Percentiles rank a stretch among this genome's conserved stretches.
These are phyloP conservation scores for Septoria petroselini DNA, from an alignment of 2,329 filamentous ascomycete species.

Conservation along the genomic window DNA sequence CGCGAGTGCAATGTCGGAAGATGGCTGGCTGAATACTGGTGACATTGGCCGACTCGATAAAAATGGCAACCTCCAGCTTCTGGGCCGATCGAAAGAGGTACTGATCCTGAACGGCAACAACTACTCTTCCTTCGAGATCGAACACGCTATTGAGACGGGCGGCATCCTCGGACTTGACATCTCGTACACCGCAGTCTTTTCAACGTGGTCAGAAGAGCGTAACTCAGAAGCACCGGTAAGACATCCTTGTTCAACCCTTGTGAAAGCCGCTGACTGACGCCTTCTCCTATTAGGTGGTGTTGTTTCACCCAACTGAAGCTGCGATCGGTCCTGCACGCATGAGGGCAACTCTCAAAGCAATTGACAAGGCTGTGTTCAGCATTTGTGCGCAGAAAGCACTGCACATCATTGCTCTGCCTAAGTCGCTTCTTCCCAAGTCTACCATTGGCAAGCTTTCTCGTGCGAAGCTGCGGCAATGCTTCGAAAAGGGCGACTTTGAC, in stretches of 20 bases:
- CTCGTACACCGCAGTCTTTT: slow-evolving; percentile 26
- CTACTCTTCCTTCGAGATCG: slow-evolving; percentile 27
- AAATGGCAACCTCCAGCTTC: slow-evolving; percentile 24
- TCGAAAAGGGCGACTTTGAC: slow-evolving; percentile 19
- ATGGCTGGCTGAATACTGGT: slow-evolving; percentile 40
- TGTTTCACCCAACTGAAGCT: slow-evolving; percentile 27
- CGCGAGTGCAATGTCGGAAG: slow-evolving; percentile 35
- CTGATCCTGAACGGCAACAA: slow-evolving; percentile 30
- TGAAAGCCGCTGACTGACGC: too few species aligned
- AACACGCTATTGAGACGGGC: slow-evolving; percentile 25
- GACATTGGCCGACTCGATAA: slow-evolving; percentile 25
- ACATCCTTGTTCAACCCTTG: too few species aligned
- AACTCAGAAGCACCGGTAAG: slow-evolving; percentile 24
- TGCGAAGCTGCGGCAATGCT: slow-evolving; percentile 22
- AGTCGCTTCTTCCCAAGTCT: slow-evolving; percentile 23
- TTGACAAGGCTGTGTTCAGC: slow-evolving; percentile 22
- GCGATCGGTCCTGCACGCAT: slow-evolving; percentile 23
- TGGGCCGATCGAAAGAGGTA: slow-evolving; percentile 28
- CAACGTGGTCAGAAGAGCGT: slow-evolving; percentile 23
- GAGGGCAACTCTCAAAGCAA: slow-evolving; percentile 18
- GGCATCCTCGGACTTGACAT: slow-evolving; percentile 17
- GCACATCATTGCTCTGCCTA: slow-evolving; percentile 24
- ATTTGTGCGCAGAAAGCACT: slow-evolving; percentile 24
- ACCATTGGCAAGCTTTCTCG: slow-evolving; percentile 30
- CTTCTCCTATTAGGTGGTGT: too few species aligned